phyloP scores from a whole-genome alignment of 2,329 filamentous ascomycete genomes.

The Chaetomium strumarium region DNA sequence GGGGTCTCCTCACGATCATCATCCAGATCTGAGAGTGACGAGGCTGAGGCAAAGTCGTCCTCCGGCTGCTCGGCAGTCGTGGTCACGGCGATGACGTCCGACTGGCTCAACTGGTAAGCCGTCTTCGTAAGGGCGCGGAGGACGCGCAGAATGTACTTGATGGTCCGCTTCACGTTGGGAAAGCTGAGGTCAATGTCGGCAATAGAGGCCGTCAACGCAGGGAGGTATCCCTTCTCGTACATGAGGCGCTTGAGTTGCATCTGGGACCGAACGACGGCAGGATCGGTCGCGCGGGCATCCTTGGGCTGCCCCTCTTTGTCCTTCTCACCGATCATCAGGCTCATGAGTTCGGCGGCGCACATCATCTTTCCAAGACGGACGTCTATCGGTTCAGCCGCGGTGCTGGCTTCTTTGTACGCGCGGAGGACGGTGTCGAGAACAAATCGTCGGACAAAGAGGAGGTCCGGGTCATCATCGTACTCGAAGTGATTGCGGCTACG shows the following conservation, averaged over 20 bases:
- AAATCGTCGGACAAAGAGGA: slow-evolving; percentile 90
- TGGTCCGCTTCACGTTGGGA: slow-evolving; percentile 83
- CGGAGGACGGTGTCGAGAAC: slow-evolving; percentile 90
- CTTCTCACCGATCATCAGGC: slow-evolving; percentile 80
- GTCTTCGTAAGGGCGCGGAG: slow-evolving; percentile 82
- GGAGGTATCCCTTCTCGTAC: slow-evolving; percentile 96
- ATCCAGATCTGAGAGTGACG: slow-evolving; percentile 82
- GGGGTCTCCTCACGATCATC: slow-evolving; percentile 90
- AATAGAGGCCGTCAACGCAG: slow-evolving; percentile 82
- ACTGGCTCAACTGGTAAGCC: slow-evolving; percentile 77
- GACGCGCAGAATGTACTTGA: slow-evolving; percentile 93
- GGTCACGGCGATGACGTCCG: slow-evolving; percentile 66
- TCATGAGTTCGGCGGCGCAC: slow-evolving; percentile 84
- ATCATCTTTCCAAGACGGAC: slow-evolving; percentile 83
- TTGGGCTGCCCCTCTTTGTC: slow-evolving; percentile 50
- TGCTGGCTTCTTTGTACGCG: slow-evolving; percentile 81
- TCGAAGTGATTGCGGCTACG: slow-evolving; percentile 53
- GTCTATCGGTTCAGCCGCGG: slow-evolving; percentile 74
- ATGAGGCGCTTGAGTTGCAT: slow-evolving; percentile 87
- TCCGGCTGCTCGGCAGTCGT: slow-evolving; percentile 66
- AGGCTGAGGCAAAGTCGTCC: slow-evolving; percentile 81
- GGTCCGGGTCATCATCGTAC: slow-evolving; percentile 71
- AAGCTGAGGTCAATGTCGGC: slow-evolving; percentile 95
- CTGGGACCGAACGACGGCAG: slow-evolving; percentile 52
- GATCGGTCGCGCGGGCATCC: slow-evolving; percentile 30